Base-by-base conservation (phyloP, 179 eudicot species). In the Pouteria campechiana region DNA sequence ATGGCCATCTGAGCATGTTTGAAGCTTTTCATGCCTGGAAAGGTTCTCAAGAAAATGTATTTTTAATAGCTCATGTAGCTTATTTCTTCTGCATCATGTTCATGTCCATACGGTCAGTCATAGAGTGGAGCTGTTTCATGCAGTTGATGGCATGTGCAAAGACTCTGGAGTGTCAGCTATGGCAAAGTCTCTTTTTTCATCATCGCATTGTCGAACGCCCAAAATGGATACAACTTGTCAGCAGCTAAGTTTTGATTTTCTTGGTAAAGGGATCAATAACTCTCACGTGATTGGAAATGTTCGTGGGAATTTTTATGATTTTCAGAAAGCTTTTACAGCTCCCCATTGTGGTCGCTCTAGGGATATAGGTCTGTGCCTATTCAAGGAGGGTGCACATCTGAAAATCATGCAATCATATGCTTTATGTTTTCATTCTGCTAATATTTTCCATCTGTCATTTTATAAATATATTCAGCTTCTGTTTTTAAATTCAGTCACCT, bases 131-230 rank as follows among this genome's bases (percentile, higher is more conserved):
- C 52, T 76, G 64, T 80, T 68, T 78, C 70, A 72, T 88, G 97
- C 94, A 80, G 97, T 64, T 75, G 88, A 63, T 69, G 84, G 72
- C 73, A 62, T 55, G 58, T 68, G 75, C 74, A 79, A 72, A 70
- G 78, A 64, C 34, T 74, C 74, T 67, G 84, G 76, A 88, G 87
- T 67, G 68, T 88, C 97, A 41, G 46, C 67, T 56, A 73, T 83
- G 84, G 97, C 97, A 75, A 77, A 73, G 80, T 80, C 97, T 66
- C 78, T 88, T 63, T 83, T 83, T 80, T 76, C 74, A 62, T 68
- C 97, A 61, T 52, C 55, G 65, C 73, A 70, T 22, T 53, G 54
- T 48, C 55, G 62, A 37, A 36, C 61, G 50, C 57, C 87, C 39
- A 40, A 58, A 66, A 55, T 52, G 58, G 53, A 47, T 61, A 59